phyloP scores from a whole-genome alignment of 75 land plant genomes.

The Pinus tabuliformis region DNA sequence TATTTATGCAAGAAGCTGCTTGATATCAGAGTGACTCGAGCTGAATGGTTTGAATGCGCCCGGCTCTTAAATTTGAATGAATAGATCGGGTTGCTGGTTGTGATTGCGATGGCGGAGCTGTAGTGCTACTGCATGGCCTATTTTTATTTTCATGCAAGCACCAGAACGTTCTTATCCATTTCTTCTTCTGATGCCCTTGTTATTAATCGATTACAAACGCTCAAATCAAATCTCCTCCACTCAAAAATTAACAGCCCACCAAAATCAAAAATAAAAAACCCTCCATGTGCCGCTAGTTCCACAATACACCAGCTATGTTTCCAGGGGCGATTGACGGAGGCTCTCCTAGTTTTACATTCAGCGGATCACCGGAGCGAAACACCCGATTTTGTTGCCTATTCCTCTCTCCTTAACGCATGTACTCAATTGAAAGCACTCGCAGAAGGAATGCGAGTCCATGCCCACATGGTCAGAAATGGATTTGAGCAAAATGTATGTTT shows the following conservation, averaged over 20 bases:
- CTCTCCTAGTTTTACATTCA: conserved; percentile 2
- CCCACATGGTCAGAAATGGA: neutral
- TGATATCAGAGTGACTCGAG: too few species aligned
- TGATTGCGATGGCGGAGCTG: too few species aligned
- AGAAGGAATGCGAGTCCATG: conserved; percentile 6
- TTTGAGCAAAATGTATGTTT: neutral
- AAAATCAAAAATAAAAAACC: neutral
- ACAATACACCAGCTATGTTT: neutral
- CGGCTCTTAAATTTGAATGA: too few species aligned
- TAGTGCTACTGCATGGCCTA: too few species aligned
- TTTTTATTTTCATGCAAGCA: too few species aligned
- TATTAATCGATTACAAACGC: neutral
- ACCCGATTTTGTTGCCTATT: neutral
- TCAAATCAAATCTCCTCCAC: neutral
- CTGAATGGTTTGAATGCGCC: too few species aligned
- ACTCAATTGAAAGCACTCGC: conserved; percentile 1
- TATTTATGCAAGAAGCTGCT: too few species aligned
- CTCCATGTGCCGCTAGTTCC: neutral
- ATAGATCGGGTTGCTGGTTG: too few species aligned
- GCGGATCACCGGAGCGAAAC: neutral
- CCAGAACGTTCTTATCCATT: too few species aligned
- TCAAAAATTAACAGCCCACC: neutral
- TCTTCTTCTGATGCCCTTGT: neutral
- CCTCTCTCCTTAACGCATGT: neutral
- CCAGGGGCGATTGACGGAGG: neutral